Evolutionary conservation across 139 green algal species (phyloP).

Genomic region (Haematococcus lacustris): DNA sequence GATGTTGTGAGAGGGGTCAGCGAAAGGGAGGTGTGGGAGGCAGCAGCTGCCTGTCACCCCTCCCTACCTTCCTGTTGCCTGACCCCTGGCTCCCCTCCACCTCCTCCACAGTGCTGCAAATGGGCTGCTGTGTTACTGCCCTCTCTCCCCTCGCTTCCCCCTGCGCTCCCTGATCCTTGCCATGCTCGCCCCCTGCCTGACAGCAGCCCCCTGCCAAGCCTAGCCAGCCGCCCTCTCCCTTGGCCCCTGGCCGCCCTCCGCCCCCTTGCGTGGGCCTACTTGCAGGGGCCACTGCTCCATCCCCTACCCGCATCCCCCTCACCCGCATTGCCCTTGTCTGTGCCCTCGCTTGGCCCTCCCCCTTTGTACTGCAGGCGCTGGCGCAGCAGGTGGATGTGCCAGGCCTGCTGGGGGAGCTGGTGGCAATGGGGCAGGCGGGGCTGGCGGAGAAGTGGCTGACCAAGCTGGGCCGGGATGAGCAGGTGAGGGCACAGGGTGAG

Average conservation of each 20-base stretch:
- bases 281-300: too few species aligned
- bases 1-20: background rate
- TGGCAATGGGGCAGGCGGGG: conserved; percentile 38
- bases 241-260: too few species aligned
- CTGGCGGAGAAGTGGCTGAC: conserved; percentile 43
- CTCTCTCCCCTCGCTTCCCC: too few species aligned
- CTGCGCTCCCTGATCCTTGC: too few species aligned
- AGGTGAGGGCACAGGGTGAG: conserved; percentile 22
- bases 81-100: too few species aligned
- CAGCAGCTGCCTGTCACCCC: background rate
- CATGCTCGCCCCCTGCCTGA: too few species aligned
- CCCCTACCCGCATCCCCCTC: background rate
- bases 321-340: background rate
- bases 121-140: too few species aligned
- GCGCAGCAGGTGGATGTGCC: background rate
- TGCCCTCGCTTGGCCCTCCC: background rate
- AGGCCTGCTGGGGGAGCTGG: conserved; percentile 22
- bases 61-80: too few species aligned
- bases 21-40: background rate
- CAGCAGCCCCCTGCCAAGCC: too few species aligned
- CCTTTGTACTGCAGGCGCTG: background rate
- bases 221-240: too few species aligned
- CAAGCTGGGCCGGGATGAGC: conserved; percentile 23
- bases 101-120: too few species aligned
- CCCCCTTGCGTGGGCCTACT: background rate